Conservation (phyloP, 768 basidiomycete genomes). For the Dacryopinax spathularia region DNA sequence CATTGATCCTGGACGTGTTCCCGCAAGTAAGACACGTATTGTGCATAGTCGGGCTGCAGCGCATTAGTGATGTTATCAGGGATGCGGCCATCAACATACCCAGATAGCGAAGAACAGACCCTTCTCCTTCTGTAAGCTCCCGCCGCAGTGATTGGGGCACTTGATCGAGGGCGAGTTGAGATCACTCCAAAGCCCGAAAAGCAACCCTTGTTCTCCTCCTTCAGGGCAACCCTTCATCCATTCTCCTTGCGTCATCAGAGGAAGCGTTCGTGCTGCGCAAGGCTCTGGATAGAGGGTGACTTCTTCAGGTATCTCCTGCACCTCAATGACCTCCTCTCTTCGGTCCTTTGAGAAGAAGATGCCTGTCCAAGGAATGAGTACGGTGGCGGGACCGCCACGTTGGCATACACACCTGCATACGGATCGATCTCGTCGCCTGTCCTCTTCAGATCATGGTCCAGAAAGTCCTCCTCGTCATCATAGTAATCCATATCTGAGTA, state of each 20-base stretch:
- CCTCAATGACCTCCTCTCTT: conserved; percentile 80
- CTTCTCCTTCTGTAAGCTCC: conserved; percentile 43
- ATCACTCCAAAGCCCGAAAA: conserved; percentile 72
- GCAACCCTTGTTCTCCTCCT: conserved; percentile 74
- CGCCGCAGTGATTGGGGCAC: conserved; percentile 68
- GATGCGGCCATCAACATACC: conserved; percentile 36
- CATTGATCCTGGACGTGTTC: conserved; percentile 48
- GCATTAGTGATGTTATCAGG: conserved; percentile 1
- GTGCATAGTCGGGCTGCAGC: conserved; percentile 52
- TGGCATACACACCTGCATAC: conserved; percentile 52
- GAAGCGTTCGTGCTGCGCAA: conserved; percentile 25
- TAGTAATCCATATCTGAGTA: conserved; percentile 33
- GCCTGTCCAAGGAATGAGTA: conserved; percentile 31
- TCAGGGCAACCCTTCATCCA: conserved; percentile 99
- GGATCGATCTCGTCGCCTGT: conserved; percentile 57
- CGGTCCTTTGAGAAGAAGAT: conserved; percentile 94
- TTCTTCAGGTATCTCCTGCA: conserved; percentile 62
- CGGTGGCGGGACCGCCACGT: neutral
- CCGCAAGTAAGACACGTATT: conserved; percentile 52
- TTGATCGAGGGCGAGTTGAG: conserved; percentile 46
- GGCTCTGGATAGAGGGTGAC: conserved; percentile 28
- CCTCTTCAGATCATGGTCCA: conserved; percentile 26
- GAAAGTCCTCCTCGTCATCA: conserved; percentile 71
- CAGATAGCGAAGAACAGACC: conserved; percentile 71
- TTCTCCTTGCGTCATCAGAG: conserved; percentile 72